Evolutionary conservation across 2,329 filamentous ascomycete species (phyloP), one percentile per base, ranked within the genome.

Genomic region (Pseudogymnoascus sp.): DNA sequence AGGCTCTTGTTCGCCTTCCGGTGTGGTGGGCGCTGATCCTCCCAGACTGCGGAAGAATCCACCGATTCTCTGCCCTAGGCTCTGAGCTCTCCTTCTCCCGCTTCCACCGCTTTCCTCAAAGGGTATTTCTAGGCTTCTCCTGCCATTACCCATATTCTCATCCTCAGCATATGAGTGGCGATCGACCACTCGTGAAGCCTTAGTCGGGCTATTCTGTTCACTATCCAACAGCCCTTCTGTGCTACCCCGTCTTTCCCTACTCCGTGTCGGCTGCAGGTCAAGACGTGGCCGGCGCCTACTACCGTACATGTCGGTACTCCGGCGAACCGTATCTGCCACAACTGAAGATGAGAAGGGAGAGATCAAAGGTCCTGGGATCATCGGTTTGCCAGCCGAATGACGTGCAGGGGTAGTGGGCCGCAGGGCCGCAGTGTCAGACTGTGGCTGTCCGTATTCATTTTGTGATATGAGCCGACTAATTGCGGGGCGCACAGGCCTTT

Each of bases 291-390:
- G 11, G 47, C 50, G 18, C 65, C 65, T 20, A 38, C 41, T 37
- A 14, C 41, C 59, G 47, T 54, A 62, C 14, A 61, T 61, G 43
- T 67, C 77, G 63, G 82, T 76, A 12, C 82, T 81, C 14, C 82
- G 79, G n/a, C 84, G 79, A 25, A 87, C 75, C 20, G 84, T 80
- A 65, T 88, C 85, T 7, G 85, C 85, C 5, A 88, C 83, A 57
- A 88, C 81, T 0, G 81, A 81, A 1, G 79, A 81, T 2, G 81
- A 85, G 1, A 88, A 75, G 0, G 86, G 84, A 30, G 81, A 81
- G 1, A 85, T 78, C 4, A 88, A 73, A 5, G 83, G 81, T 0
- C 82, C 82, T 30, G 81, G 81, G 3, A 83, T 77, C 37, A 88
- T 81, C 2, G 77, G 78, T 20, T 73, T 68, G 2, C 77, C 77